Evolutionary conservation across 495 filamentous ascomycete species (phyloP), one percentile per base, ranked within the genome.

Genomic region (Aspergillus indologenus): DNA sequence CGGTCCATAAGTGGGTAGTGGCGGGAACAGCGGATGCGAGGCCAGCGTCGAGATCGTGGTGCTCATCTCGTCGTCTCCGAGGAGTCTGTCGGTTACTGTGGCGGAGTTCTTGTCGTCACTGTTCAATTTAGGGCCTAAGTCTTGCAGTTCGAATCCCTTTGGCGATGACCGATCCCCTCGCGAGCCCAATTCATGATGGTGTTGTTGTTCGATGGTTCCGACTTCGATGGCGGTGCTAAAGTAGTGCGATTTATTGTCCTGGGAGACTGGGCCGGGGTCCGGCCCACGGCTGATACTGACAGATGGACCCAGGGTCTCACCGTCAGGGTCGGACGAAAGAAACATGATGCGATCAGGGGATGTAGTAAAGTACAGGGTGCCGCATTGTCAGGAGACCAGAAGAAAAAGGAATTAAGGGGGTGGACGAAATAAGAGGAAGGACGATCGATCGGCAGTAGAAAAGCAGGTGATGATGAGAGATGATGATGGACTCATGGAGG

Each of bases 1-100:
- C 0, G 91, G 87, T 0, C 88, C 89, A 61, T 96, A 96, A 3
- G 90, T 74, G 0, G 92, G 92, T 15, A 98, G 71, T 9, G 91
- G 89, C 12, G 93, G 93, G 64, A 98, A 98, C 1, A 96, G 72
- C 8, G 92, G 92, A 66, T 96, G 87, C 9, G 57, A 20, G 11
- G 58, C 56, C 5, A 48, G 14, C 1, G 45, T 22, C 12, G 50
- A 60, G 49, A 34, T 50, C 8, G 54, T 15, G 14, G 22, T 29
- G 50, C 55, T 17, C 53, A 34, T 15, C 11, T 18, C 18, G 9
- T 40, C 23, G 40, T 58, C 56, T 51, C 57, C 61, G 6, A 63
- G 48, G 14, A 65, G 50, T 7, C 57, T 24, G 40, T 67, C 61
- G n/a, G 65, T 62, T 2, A 60, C 53, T 12, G 44, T 53, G 2